phyloP scores from a whole-genome alignment of 2,329 filamentous ascomycete species.

The Ophiostoma tasmaniense region DNA sequence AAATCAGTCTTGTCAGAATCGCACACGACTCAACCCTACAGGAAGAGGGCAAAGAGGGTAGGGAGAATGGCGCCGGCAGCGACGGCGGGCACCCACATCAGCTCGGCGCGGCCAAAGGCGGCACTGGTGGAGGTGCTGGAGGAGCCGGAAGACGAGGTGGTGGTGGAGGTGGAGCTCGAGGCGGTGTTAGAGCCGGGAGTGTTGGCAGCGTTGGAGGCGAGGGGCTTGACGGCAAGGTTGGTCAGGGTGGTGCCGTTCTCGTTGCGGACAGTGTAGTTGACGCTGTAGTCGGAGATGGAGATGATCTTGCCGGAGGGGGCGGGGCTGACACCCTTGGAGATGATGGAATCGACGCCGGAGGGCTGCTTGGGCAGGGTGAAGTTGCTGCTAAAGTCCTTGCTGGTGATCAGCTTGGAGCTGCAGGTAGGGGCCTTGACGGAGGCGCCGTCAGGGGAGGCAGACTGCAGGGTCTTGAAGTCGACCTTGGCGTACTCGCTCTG shows the following conservation, averaged over 20 bases:
- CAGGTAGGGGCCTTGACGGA: constrained; percentile 55
- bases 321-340: constrained; percentile 63
- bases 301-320: constrained; percentile 59
- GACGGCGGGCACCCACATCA: constrained; percentile 14
- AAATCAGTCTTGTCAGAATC: neutral
- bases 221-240: constrained; percentile 40
- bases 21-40: constrained; percentile 6
- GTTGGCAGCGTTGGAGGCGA: constrained; percentile 39
- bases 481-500: constrained; percentile 66
- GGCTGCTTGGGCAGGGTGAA: constrained; percentile 69
- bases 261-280: constrained; percentile 54
- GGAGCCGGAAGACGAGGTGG: constrained; percentile 6
- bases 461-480: constrained; percentile 59
- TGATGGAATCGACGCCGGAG: constrained; percentile 59
- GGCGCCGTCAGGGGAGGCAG: constrained; percentile 45
- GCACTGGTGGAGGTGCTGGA: constrained; percentile 21
- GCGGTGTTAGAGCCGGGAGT: constrained; percentile 35
- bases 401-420: constrained; percentile 53
- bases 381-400: constrained; percentile 61
- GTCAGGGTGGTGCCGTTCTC: constrained; percentile 51
- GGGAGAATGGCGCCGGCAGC: constrained; percentile 12
- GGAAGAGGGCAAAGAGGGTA: constrained; percentile 12
- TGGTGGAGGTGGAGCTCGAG: constrained; percentile 14
- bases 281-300: constrained; percentile 45
- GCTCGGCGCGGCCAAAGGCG: constrained; percentile 15